A percentile compares a stretch with the other conserved stretches of the same genome.
Conservation (phyloP, 139 green algal species). For the Chlamydomonas sphaeroides region DNA sequence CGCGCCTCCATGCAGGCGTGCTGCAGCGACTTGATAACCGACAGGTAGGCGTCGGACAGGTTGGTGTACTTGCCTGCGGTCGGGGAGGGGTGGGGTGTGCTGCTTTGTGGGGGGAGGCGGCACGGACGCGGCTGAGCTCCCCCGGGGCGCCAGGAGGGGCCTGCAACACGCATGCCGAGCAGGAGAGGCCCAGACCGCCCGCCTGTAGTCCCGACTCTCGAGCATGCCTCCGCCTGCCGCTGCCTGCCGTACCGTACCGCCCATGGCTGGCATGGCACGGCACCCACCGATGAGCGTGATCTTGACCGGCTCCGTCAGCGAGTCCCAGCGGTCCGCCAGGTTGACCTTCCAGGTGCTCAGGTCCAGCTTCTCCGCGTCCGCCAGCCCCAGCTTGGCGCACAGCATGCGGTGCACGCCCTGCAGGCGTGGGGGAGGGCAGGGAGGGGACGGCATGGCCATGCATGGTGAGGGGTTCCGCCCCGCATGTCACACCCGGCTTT, state of each 20-base stretch:
- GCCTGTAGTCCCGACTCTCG: too few species aligned
- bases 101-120: too few species aligned
- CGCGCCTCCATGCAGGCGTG: conserved; percentile 93
- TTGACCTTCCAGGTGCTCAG: conserved; percentile 69
- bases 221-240: too few species aligned
- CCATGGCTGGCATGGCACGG: too few species aligned
- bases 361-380: conserved; percentile 68
- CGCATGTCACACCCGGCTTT: too few species aligned
- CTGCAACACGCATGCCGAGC: too few species aligned
- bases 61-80: conserved; percentile 93
- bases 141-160: too few species aligned
- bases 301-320: conserved; percentile 62
- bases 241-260: too few species aligned
- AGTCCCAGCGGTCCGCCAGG: conserved; percentile 88
- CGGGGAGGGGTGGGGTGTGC: neutral
- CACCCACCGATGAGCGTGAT: conserved; percentile 93
- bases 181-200: too few species aligned
- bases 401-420: conserved; percentile 82
- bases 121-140: too few species aligned
- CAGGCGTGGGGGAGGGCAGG: neutral
- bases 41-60: conserved; percentile 95
- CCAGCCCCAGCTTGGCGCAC: conserved; percentile 73
- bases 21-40: conserved; percentile 96
- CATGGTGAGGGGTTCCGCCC: too few species aligned
- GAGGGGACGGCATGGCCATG: neutral